Evolutionary conservation across 352 stramenopile species (phyloP).

Genomic region (Pythium insidiosum): DNA sequence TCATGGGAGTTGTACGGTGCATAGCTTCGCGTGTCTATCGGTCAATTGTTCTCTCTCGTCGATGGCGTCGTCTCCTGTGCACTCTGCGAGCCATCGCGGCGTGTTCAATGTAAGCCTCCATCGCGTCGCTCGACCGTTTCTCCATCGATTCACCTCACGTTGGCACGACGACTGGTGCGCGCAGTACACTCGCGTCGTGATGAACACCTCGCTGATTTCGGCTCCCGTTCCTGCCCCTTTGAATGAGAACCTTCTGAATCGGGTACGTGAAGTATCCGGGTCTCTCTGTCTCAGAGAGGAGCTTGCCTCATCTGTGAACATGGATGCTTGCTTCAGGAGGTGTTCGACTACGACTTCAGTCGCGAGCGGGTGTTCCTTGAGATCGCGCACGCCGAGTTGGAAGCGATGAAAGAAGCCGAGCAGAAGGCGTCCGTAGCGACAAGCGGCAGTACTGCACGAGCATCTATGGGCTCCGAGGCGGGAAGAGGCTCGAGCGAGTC

Average conservation of each 20-base stretch:
- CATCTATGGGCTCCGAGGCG: no score
- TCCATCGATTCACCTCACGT: not conserved
- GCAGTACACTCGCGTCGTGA: conserved; percentile 39
- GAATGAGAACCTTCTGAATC: conserved; percentile 52
- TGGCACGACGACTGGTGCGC: not conserved
- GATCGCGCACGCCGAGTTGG: conserved; percentile 51
- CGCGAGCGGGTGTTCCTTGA: conserved; percentile 59
- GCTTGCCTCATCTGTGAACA: not conserved
- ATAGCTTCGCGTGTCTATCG: no score
- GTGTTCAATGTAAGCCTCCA: conserved; percentile 11
- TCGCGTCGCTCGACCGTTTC: not conserved
- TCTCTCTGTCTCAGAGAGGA: not conserved
- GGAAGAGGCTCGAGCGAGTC: conserved; percentile 20
- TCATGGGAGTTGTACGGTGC: no score
- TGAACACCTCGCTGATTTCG: conserved; percentile 47
- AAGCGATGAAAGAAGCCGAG: conserved; percentile 32
- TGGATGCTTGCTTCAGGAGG: conserved; percentile 21
- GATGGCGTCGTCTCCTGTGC: conserved; percentile 14
- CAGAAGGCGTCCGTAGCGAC: conserved; percentile 2
- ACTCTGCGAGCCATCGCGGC: conserved; percentile 10
- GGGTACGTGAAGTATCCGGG: conserved; percentile 15
- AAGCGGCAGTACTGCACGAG: not conserved
- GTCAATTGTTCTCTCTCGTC: not conserved
- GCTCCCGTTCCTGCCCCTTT: conserved; percentile 27
- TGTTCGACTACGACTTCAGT: conserved; percentile 74